A percentile compares a stretch with the other conserved stretches of the same genome.
These are phyloP conservation scores for Glycine tomentella DNA, from an alignment of 306 rosid genomes.

Conservation along the genomic window DNA sequence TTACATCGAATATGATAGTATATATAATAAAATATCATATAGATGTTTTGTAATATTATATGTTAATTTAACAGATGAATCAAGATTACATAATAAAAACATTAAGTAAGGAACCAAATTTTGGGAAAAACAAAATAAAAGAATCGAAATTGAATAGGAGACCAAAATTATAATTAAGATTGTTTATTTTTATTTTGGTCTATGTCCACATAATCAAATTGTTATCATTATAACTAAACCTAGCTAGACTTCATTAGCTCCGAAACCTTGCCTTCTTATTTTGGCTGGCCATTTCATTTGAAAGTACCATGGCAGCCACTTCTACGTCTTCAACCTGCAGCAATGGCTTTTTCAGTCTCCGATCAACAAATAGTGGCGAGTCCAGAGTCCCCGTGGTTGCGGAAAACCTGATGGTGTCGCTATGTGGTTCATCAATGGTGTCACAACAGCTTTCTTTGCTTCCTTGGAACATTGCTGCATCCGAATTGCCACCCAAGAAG, in stretches of 20 bases:
- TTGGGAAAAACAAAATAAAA: no score
- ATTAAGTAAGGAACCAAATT: no score
- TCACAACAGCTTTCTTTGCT: constrained; percentile 60
- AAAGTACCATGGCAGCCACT: constrained; percentile 50
- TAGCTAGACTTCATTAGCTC: constrained; percentile 17
- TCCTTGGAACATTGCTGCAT: constrained; percentile 68
- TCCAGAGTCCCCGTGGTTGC: constrained; percentile 49
- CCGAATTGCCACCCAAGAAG: constrained; percentile 62
- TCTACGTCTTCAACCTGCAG: constrained; percentile 53
- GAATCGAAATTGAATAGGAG: no score
- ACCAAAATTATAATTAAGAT: no score
- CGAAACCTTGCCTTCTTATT: not conserved
- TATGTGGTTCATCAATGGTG: constrained; percentile 63
- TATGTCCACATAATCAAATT: not conserved
- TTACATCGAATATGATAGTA: no score
- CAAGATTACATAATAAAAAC: no score
- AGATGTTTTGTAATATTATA: no score
- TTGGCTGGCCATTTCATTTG: not conserved
- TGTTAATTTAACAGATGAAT: no score
- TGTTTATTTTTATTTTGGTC: not conserved
- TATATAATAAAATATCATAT: no score
- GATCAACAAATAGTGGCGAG: constrained; percentile 51
- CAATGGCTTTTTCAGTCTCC: constrained; percentile 56
- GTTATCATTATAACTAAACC: not conserved
- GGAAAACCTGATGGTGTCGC: constrained; percentile 61